These are phyloP conservation scores for Penicillium olsonii DNA, from an alignment of 2,329 filamentous ascomycete genomes.

Conservation along the genomic window DNA sequence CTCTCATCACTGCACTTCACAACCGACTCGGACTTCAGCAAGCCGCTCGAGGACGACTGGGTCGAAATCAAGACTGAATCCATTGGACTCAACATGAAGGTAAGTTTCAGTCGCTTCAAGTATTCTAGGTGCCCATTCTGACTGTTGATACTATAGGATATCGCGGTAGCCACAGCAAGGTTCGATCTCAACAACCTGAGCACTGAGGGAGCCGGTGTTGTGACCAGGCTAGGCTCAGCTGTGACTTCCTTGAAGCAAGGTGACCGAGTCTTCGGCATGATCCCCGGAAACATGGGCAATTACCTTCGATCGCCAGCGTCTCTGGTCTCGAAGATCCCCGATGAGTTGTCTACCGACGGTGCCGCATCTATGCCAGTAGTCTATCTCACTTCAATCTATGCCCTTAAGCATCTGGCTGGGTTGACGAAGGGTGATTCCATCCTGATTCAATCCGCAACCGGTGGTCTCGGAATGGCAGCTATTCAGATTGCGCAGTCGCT, in stretches of 20 bases:
- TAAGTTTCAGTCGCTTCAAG: constrained; percentile 27
- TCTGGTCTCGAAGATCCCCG: too few relatives aligned
- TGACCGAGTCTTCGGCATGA: constrained; percentile 10
- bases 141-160: too few relatives aligned
- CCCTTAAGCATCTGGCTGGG: not conserved
- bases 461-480: not conserved
- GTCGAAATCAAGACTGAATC: not conserved
- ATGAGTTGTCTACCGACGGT: not conserved
- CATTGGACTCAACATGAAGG: constrained; percentile 4
- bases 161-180: constrained; percentile 28
- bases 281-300: not conserved
- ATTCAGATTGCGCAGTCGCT: not conserved
- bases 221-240: too few relatives aligned
- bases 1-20: not conserved
- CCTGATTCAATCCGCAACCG: not conserved
- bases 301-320: too few relatives aligned
- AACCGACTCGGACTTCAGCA: not conserved
- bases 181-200: constrained; percentile 6
- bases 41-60: not conserved
- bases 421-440: not conserved
- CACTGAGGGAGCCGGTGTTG: constrained; percentile 20
- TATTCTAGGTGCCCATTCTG: too few relatives aligned
- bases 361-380: too few relatives aligned
- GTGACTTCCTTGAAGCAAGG: too few relatives aligned
- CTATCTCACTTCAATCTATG: not conserved